Conservation (phyloP, 169 alveolate genomes). For the Plasmodium gonderi region DNA sequence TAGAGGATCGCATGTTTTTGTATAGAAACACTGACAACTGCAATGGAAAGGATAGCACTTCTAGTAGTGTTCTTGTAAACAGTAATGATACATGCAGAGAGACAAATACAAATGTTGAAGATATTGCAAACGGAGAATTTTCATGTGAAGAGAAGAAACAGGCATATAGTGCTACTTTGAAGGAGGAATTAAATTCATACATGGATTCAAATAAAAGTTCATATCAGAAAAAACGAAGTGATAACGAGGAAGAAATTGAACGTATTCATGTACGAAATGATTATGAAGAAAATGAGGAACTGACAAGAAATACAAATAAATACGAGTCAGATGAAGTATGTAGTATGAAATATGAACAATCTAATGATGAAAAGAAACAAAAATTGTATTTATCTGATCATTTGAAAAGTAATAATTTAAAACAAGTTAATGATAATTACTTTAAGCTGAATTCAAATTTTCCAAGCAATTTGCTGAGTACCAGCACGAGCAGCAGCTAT, state of each 20-base stretch:
- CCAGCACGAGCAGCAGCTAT: conserved; percentile 66
- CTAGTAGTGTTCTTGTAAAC: background rate
- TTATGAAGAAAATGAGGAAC: background rate
- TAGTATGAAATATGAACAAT: background rate
- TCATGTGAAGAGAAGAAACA: background rate
- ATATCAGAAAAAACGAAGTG: background rate
- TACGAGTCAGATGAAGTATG: conserved; percentile 19
- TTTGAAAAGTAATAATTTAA: conserved; percentile 29
- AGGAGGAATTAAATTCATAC: background rate
- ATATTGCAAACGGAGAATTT: background rate
- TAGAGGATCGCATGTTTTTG: background rate
- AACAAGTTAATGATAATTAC: conserved; percentile 16
- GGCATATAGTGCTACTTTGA: background rate
- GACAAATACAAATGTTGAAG: background rate
- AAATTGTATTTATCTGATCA: conserved; percentile 19
- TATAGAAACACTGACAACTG: background rate
- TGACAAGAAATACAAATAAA: background rate
- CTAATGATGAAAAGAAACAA: conserved; percentile 31
- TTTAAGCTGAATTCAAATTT: conserved; percentile 50
- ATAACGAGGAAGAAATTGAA: background rate
- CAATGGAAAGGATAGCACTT: background rate
- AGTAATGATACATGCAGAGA: background rate
- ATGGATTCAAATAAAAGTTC: background rate
- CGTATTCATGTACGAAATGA: background rate
- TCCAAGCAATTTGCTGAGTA: conserved; percentile 57